phyloP scores from a whole-genome alignment of 176 grass and related monocot species.

The Olyra latifolia region DNA sequence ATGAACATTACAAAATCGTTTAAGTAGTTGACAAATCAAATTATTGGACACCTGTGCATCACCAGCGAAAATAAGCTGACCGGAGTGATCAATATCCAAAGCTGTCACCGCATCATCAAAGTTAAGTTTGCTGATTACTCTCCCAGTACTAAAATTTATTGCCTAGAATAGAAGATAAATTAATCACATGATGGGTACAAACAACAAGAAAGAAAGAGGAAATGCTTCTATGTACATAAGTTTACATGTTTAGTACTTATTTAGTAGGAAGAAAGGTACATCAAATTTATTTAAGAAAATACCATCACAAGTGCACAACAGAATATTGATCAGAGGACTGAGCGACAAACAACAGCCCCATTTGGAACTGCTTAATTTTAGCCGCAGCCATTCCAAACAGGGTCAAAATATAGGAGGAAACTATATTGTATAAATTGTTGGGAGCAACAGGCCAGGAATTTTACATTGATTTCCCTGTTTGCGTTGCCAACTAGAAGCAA shows the following conservation, averaged over 20 bases:
- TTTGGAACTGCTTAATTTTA: too few relatives aligned
- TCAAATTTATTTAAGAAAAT: not conserved
- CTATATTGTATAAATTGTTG: slow-evolving; percentile 9
- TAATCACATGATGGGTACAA: slow-evolving; percentile 17
- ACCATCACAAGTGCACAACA: not conserved
- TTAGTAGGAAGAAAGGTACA: not conserved
- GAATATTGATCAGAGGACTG: not conserved
- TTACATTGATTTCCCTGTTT: slow-evolving; percentile 95
- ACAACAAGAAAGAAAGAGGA: not conserved
- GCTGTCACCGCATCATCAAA: slow-evolving; percentile 93
- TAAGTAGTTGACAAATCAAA: slow-evolving; percentile 14
- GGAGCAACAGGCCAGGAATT: slow-evolving; percentile 17
- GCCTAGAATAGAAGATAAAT: slow-evolving; percentile 54
- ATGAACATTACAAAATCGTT: slow-evolving; percentile 13
- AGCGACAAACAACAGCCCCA: not conserved
- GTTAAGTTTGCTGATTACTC: slow-evolving; percentile 83
- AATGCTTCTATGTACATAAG: not conserved
- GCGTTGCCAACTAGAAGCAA: slow-evolving; percentile 86
- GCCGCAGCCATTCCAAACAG: too few relatives aligned
- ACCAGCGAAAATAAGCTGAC: slow-evolving; percentile 89
- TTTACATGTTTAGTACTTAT: slow-evolving; percentile 30
- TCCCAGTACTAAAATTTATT: slow-evolving; percentile 98
- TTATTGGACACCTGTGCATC: slow-evolving; percentile 72
- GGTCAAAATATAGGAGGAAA: not conserved
- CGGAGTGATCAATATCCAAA: slow-evolving; percentile 92